Conservation (phyloP, 305 asterid genomes). For the Fraxinus albicans region DNA sequence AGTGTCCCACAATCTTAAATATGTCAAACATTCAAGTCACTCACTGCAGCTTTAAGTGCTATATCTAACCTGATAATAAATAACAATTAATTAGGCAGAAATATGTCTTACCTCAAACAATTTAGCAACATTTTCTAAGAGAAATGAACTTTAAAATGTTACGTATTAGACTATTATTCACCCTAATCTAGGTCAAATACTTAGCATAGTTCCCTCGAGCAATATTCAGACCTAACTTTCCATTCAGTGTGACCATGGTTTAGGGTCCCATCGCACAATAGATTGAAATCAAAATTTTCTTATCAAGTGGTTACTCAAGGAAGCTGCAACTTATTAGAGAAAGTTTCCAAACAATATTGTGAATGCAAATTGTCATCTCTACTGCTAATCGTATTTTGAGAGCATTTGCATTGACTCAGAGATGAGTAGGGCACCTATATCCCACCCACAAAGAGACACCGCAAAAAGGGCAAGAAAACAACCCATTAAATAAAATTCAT, state of each 20-base stretch:
- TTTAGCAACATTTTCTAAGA: conserved; percentile 16
- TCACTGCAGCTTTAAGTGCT: neutral
- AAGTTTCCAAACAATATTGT: neutral
- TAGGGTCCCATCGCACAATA: neutral
- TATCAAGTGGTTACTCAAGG: neutral
- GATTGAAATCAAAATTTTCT: neutral
- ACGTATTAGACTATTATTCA: neutral
- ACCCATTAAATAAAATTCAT: neutral
- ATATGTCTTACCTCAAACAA: neutral
- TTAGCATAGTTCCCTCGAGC: neutral
- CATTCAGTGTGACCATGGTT: neutral
- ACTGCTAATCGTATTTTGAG: neutral
- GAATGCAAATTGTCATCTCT: neutral
- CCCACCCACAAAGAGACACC: neutral
- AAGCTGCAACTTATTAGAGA: neutral
- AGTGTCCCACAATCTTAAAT: neutral
- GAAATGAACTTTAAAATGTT: neutral
- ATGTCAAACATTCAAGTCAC: neutral
- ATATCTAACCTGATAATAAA: conserved; percentile 10
- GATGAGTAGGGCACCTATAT: neutral
- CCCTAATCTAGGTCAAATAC: conserved; percentile 1
- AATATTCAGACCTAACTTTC: neutral
- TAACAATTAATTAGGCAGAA: conserved; percentile 12
- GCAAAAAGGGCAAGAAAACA: neutral
- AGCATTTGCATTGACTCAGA: neutral